Percentiles rank a stretch among this genome's conserved stretches.
phyloP scores from a whole-genome alignment of 1,284 basidiomycete genomes.

The Papiliotrema laurentii region DNA sequence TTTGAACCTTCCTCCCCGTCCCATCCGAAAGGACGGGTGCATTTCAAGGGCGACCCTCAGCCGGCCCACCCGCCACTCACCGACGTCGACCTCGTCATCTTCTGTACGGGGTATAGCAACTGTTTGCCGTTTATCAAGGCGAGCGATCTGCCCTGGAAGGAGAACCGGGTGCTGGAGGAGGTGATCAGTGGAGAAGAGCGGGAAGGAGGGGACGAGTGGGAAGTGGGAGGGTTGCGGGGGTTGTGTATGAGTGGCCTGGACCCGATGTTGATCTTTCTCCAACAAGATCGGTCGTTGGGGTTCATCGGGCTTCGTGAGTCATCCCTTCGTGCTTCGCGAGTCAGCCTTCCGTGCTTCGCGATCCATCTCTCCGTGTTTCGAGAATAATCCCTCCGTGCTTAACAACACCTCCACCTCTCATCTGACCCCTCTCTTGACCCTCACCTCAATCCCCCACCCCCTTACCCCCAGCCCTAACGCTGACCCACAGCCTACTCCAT shows the following conservation, averaged over 20 bases:
- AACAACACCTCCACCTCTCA: too few relatives aligned
- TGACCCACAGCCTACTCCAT: constrained; percentile 37
- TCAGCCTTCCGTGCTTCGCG: neutral
- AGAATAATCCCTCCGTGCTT: too few relatives aligned
- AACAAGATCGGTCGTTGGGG: constrained; percentile 42
- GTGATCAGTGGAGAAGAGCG: constrained; percentile 1
- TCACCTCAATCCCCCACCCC: too few relatives aligned
- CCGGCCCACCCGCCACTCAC: constrained; percentile 16
- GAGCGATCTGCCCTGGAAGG: constrained; percentile 39
- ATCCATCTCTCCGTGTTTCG: too few relatives aligned
- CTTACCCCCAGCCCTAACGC: too few relatives aligned
- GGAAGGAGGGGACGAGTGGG: constrained; percentile 6
- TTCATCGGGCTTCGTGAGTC: constrained; percentile 43
- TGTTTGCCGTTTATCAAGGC: constrained; percentile 45
- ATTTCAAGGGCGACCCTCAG: constrained; percentile 3
- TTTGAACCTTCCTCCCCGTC: neutral
- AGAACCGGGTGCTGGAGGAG: constrained; percentile 11
- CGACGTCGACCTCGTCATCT: constrained; percentile 47
- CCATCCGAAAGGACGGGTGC: constrained; percentile 5
- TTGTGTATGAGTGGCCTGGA: constrained; percentile 39
- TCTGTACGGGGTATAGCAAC: constrained; percentile 51
- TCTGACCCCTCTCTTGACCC: too few relatives aligned
- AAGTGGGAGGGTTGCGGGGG: constrained; percentile 37
- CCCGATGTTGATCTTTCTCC: constrained; percentile 42
- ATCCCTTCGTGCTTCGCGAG: neutral